Conservation (phyloP, 1,284 basidiomycete genomes). For the Malassezia globosa region DNA sequence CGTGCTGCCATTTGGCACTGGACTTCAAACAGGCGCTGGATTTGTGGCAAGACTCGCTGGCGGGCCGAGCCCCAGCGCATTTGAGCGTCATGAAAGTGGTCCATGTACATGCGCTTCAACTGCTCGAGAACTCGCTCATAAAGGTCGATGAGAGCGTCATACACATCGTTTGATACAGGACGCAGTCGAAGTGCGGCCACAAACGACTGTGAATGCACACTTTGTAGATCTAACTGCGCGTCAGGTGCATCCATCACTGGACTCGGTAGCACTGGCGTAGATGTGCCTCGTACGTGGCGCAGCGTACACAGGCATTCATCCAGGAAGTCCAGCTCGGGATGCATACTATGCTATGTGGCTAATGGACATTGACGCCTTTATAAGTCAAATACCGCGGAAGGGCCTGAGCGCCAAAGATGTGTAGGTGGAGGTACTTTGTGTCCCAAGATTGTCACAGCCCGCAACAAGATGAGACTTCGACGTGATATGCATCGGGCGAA, state of each 20-base stretch:
- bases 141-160: constrained; percentile 4
- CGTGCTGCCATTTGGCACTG: constrained; percentile 5
- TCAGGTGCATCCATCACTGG: background rate
- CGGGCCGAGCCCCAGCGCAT: constrained; percentile 13
- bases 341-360: background rate
- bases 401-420: background rate
- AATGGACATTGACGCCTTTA: background rate
- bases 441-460: background rate
- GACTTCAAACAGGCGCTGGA: constrained; percentile 9
- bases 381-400: background rate
- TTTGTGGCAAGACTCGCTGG: background rate
- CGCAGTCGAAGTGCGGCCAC: constrained; percentile 3
- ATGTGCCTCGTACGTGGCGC: background rate
- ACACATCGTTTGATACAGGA: constrained; percentile 9
- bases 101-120: constrained; percentile 6
- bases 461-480: too few relatives aligned
- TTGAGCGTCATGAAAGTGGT: constrained; percentile 2
- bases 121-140: constrained; percentile 2
- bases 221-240: constrained; percentile 1
- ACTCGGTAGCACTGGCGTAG: background rate
- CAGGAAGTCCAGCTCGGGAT: constrained; percentile 3
- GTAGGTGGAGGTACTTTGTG: constrained; percentile 15
- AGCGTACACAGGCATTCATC: constrained; percentile 11
- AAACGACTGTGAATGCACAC: constrained; percentile 1
- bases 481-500: too few relatives aligned